Evolutionary conservation across 2,329 filamentous ascomycete species (phyloP).

Genomic region (Cladosporium austrohemisphaericum): DNA sequence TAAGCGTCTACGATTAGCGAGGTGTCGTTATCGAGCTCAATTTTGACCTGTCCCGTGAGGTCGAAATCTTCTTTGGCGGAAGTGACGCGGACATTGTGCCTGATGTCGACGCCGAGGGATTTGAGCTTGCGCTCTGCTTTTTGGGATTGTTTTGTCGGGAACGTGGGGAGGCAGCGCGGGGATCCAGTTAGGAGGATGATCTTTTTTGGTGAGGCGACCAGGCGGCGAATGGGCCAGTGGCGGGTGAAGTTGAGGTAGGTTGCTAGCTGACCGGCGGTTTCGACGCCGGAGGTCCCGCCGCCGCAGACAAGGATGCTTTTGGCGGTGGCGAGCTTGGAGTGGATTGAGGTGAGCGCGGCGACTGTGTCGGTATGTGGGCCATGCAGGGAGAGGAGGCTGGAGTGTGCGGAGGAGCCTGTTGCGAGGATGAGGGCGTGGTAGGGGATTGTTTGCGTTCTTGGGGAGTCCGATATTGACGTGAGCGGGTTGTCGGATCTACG

Average conservation of each 20-base stretch:
- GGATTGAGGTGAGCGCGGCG: slow-evolving; percentile 30
- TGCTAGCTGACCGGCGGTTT: slow-evolving; percentile 38
- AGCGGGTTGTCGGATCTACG: not conserved
- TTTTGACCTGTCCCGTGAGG: slow-evolving; percentile 23
- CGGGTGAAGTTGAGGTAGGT: slow-evolving; percentile 29
- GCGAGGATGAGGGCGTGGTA: slow-evolving; percentile 38
- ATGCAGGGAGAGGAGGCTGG: slow-evolving; percentile 35
- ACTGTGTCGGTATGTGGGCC: slow-evolving; percentile 33
- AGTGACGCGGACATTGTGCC: slow-evolving; percentile 29
- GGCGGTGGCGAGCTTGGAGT: slow-evolving; percentile 28
- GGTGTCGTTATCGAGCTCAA: slow-evolving; percentile 29
- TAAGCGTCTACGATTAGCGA: slow-evolving; percentile 35
- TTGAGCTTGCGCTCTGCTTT: slow-evolving; percentile 33
- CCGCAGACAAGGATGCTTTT: slow-evolving; percentile 36
- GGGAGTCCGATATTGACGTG: not conserved
- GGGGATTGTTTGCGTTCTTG: not conserved
- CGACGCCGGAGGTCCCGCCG: slow-evolving; percentile 36
- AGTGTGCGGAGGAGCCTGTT: slow-evolving; percentile 36
- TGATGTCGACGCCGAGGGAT: slow-evolving; percentile 30
- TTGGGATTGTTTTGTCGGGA: slow-evolving; percentile 26
- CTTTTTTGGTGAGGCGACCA: slow-evolving; percentile 18
- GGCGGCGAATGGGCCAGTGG: slow-evolving; percentile 18
- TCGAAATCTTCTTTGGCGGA: slow-evolving; percentile 22
- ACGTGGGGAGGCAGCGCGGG: slow-evolving; percentile 29
- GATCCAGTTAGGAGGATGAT: slow-evolving; percentile 35